Conservation (phyloP, 2,329 filamentous ascomycete genomes). For the Ceratocystis smalleyi region DNA sequence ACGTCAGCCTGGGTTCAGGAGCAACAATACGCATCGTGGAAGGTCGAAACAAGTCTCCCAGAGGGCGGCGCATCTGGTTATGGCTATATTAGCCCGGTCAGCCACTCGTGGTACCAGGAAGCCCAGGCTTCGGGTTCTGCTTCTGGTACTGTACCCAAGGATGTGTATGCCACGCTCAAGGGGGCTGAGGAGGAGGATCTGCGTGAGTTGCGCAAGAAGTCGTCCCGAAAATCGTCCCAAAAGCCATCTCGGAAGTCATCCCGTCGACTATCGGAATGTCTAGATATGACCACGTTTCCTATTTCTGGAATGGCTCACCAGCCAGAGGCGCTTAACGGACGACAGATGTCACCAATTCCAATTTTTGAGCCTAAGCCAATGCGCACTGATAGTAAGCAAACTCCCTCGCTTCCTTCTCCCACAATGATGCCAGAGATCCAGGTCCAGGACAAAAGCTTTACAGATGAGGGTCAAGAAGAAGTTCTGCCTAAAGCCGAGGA, state of each 20-base stretch:
- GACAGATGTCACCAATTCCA: background rate
- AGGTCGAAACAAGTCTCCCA: background rate
- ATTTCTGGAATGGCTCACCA: background rate
- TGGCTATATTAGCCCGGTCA: background rate
- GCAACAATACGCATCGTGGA: background rate
- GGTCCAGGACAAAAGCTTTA: background rate
- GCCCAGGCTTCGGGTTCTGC: background rate
- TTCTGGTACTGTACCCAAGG: background rate
- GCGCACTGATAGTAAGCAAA: conserved; percentile 4
- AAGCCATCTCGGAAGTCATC: conserved; percentile 11
- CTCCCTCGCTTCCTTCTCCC: background rate
- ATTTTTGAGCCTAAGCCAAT: conserved; percentile 1
- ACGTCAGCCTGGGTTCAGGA: background rate
- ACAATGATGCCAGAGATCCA: conserved; percentile 1
- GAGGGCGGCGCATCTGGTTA: background rate
- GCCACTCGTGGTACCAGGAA: background rate
- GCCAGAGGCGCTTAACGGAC: background rate
- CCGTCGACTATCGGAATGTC: background rate
- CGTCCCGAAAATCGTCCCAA: conserved; percentile 8
- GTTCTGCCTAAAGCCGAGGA: background rate
- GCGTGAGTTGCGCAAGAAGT: background rate
- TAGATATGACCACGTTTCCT: background rate
- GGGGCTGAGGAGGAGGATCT: background rate
- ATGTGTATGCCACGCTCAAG: background rate
- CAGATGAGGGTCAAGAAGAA: background rate